Evolutionary conservation across 495 filamentous ascomycete species (phyloP).

Genomic region (Hypomontagnella monticulosa): DNA sequence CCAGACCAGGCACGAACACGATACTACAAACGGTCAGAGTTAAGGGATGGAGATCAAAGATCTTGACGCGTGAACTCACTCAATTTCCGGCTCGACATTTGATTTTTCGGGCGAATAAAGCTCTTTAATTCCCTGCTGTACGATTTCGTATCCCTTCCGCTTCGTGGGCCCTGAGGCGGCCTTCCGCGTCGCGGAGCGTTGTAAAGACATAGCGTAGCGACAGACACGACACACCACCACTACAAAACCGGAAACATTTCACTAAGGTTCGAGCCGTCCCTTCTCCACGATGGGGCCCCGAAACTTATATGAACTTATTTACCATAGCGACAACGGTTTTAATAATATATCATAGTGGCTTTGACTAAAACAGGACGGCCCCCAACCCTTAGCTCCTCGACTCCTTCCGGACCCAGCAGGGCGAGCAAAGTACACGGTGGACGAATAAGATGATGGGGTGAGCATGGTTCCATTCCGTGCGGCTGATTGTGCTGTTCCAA

Average conservation of each 20-base stretch:
- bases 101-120: conserved; percentile 44
- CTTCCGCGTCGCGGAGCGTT: conserved; percentile 44
- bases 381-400: conserved; percentile 8
- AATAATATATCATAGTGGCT: too few relatives aligned
- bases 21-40: conserved; percentile 47
- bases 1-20: conserved; percentile 72
- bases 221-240: background rate
- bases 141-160: conserved; percentile 43
- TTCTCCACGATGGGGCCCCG: conserved; percentile 4
- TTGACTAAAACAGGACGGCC: conserved; percentile 7
- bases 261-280: background rate
- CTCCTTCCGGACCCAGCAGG: background rate
- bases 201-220: conserved; percentile 40
- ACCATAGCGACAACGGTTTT: background rate
- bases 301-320: conserved; percentile 22
- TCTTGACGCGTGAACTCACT: conserved; percentile 32
- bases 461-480: conserved; percentile 28
- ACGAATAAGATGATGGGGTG: conserved; percentile 23
- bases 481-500: conserved; percentile 28
- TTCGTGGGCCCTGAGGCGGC: conserved; percentile 37
- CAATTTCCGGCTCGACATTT: conserved; percentile 41
- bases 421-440: conserved; percentile 7
- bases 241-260: conserved; percentile 1
- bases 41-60: background rate
- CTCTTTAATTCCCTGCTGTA: conserved; percentile 45